Percentiles rank a stretch among this genome's conserved stretches.
phyloP scores from a whole-genome alignment of 176 grass and related monocot genomes.

The Avena sativa region DNA sequence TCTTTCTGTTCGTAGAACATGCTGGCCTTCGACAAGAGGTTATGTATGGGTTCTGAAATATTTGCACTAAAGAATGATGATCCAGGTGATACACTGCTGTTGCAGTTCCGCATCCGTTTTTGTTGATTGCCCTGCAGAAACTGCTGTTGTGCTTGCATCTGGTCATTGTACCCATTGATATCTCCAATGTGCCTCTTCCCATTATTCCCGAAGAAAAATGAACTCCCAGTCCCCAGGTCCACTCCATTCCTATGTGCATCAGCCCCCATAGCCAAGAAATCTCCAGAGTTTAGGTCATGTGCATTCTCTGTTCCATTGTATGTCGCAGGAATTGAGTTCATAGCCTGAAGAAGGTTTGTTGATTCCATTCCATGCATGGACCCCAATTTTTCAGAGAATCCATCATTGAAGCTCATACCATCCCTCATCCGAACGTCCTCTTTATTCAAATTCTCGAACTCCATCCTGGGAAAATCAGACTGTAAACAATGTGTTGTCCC shows the following conservation, averaged over 20 bases:
- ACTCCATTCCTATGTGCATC: conserved; percentile 65
- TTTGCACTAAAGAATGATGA: conserved; percentile 49
- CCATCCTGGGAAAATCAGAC: conserved; percentile 62
- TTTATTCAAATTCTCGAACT: conserved; percentile 91
- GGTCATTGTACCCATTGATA: conserved; percentile 66
- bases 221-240: conserved; percentile 44
- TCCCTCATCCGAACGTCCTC: conserved; percentile 60
- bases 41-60: conserved; percentile 49
- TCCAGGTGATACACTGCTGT: conserved; percentile 45
- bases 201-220: conserved; percentile 69
- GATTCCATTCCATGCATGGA: conserved; percentile 85
- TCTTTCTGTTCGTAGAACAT: conserved; percentile 63
- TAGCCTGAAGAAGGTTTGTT: conserved; percentile 79
- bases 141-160: conserved; percentile 50
- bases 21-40: conserved; percentile 49
- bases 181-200: conserved; percentile 79
- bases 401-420: conserved; percentile 55
- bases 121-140: conserved; percentile 62
- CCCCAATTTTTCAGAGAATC: conserved; percentile 52
- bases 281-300: conserved; percentile 58
- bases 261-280: conserved; percentile 78
- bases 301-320: conserved; percentile 61
- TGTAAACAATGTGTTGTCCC: conserved; percentile 56
- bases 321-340: conserved; percentile 54
- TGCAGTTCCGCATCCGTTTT: conserved; percentile 55